Percentiles rank a stretch among this genome's conserved stretches.
Conservation (phyloP, 2,329 filamentous ascomycete genomes). For the Didymella sp. region DNA sequence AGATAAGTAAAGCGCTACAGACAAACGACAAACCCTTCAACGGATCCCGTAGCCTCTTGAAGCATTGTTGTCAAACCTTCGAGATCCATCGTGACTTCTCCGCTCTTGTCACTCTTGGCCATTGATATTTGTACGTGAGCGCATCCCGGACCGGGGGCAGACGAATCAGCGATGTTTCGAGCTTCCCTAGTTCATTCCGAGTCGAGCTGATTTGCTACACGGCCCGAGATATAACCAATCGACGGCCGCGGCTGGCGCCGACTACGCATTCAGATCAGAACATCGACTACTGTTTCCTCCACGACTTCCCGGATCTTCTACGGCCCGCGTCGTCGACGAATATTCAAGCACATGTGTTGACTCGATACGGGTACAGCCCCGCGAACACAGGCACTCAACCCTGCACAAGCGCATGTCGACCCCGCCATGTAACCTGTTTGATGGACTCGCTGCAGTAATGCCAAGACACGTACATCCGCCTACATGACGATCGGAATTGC, state of each 20-base stretch:
- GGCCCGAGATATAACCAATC: slow-evolving; percentile 31
- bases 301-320: slow-evolving; percentile 18
- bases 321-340: slow-evolving; percentile 7
- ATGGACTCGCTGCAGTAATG: slow-evolving; percentile 10
- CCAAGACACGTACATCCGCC: slow-evolving; percentile 24
- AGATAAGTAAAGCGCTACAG: not conserved
- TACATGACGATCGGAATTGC: slow-evolving; percentile 25
- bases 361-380: slow-evolving; percentile 23
- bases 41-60: not conserved
- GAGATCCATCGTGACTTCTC: not conserved
- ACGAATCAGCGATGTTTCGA: slow-evolving; percentile 7
- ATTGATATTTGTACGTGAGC: not conserved
- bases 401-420: slow-evolving; percentile 9
- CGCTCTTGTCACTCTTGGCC: slow-evolving; percentile 3
- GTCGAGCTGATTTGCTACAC: not conserved
- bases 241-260: not conserved
- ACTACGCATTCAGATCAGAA: slow-evolving; percentile 13
- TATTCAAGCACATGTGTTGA: not conserved
- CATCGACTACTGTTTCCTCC: slow-evolving; percentile 8
- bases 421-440: slow-evolving; percentile 24
- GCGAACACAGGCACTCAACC: slow-evolving; percentile 11
- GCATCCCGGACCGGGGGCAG: slow-evolving; percentile 23
- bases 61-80: not conserved
- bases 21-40: not conserved
- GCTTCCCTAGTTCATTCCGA: too few relatives aligned